Evolutionary conservation across 73 alveolate genomes (phyloP).

Genomic region (Stentor coeruleus): DNA sequence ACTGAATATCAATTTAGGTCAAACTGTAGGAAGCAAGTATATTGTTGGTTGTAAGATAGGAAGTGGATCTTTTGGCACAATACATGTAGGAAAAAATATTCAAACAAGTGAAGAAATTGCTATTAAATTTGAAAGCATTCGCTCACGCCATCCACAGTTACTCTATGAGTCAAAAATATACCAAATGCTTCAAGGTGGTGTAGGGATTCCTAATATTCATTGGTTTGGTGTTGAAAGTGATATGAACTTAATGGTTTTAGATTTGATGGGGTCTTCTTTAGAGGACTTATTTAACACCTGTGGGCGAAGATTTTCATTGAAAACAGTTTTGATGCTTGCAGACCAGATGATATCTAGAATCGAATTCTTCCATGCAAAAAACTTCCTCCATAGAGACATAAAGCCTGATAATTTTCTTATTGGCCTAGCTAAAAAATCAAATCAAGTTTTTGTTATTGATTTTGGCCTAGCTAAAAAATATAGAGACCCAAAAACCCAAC

Average conservation of each 20-base stretch:
- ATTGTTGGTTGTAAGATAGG: constrained; percentile 46
- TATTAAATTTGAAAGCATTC: constrained; percentile 58
- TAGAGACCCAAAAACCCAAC: constrained; percentile 38
- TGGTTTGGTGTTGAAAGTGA: constrained; percentile 85
- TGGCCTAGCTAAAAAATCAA: constrained; percentile 58
- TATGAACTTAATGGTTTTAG: constrained; percentile 84
- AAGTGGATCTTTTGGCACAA: constrained; percentile 48
- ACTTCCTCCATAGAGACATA: constrained; percentile 77
- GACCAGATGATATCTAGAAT: constrained; percentile 76
- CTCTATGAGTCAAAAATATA: constrained; percentile 62
- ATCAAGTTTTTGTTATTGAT: constrained; percentile 53
- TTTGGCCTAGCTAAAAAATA: constrained; percentile 54
- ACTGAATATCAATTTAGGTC: too few species aligned
- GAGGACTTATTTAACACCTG: constrained; percentile 74
- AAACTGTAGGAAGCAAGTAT: constrained; percentile 85
- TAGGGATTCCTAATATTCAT: constrained; percentile 74
- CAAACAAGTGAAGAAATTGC: constrained; percentile 63
- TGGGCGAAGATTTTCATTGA: constrained; percentile 69
- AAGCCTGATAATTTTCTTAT: constrained; percentile 80
- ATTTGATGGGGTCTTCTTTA: constrained; percentile 80
- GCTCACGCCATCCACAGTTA: constrained; percentile 52
- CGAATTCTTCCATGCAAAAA: constrained; percentile 66
- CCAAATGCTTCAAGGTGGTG: constrained; percentile 62
- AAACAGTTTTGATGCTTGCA: constrained; percentile 80
- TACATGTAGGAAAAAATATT: constrained; percentile 50